Conservation (phyloP, 78 protist genomes). For the Anaeramoeba ignava region DNA sequence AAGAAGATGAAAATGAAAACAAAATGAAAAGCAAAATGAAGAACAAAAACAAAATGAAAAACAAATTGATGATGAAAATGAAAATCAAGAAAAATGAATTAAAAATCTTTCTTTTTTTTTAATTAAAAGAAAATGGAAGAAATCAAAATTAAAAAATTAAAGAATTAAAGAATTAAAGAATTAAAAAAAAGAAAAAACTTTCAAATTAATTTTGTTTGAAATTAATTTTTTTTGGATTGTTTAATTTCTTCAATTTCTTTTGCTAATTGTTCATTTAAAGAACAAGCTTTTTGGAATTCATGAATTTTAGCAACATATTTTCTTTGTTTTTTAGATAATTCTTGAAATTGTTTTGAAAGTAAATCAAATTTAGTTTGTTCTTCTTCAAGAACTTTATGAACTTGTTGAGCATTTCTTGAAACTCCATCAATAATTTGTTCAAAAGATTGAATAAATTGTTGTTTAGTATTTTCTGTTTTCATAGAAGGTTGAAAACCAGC, state of each 20-base stretch:
- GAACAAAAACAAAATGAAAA: too few species aligned
- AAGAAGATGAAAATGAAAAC: too few species aligned
- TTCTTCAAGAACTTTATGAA: background rate
- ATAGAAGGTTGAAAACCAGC: background rate
- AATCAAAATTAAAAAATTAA: too few species aligned
- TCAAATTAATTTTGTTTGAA: too few species aligned
- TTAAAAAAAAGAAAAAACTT: too few species aligned
- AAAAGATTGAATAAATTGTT: background rate
- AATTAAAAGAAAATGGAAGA: too few species aligned
- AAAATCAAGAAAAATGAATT: too few species aligned
- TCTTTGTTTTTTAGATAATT: background rate
- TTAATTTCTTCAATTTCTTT: background rate
- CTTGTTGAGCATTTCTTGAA: background rate
- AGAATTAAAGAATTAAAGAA: too few species aligned
- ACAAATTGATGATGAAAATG: too few species aligned
- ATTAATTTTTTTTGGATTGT: too few species aligned
- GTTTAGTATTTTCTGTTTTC: background rate
- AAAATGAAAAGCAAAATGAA: too few species aligned
- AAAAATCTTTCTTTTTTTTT: too few species aligned
- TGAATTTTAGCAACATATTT: background rate
- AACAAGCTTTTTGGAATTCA: background rate
- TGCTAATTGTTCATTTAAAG: background rate
- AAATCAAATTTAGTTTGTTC: background rate
- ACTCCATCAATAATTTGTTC: background rate
- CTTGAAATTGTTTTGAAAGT: background rate